Conservation (phyloP, 2,329 filamentous ascomycete genomes). For the Cercospora brassicicola region DNA sequence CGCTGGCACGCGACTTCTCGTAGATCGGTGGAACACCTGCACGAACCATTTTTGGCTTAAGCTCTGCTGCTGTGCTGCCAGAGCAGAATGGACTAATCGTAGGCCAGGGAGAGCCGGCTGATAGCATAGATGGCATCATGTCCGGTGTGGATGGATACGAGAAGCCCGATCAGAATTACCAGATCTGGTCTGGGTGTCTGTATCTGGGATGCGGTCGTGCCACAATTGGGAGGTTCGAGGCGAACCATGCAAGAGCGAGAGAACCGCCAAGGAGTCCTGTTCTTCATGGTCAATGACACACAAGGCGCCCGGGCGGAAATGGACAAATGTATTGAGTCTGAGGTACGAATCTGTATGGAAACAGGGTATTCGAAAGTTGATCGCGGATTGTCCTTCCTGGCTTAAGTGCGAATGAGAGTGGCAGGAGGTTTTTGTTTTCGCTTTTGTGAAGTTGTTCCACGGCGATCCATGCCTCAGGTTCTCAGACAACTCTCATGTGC, state of each 20-base stretch:
- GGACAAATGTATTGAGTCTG: background rate
- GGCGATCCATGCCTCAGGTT: background rate
- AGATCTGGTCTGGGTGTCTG: background rate
- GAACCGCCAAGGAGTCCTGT: background rate
- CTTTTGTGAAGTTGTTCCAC: background rate
- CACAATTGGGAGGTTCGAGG: background rate
- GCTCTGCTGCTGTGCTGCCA: background rate
- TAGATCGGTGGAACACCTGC: background rate
- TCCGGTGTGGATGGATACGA: background rate
- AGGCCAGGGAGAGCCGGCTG: background rate
- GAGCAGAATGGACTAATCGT: background rate
- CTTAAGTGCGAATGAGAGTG: background rate
- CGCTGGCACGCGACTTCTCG: background rate
- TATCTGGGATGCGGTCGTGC: background rate
- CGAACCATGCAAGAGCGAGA: background rate
- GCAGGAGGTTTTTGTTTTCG: background rate
- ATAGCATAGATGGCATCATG: background rate
- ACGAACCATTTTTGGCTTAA: background rate
- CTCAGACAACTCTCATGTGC: background rate
- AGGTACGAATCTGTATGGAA: background rate
- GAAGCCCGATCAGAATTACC: background rate
- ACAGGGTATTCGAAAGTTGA: background rate
- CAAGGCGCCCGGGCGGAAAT: background rate
- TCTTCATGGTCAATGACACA: background rate
- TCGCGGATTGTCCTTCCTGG: background rate